These are phyloP conservation scores for Pseudocercospora fuligena DNA, from an alignment of 2,329 filamentous ascomycete genomes.

Conservation along the genomic window DNA sequence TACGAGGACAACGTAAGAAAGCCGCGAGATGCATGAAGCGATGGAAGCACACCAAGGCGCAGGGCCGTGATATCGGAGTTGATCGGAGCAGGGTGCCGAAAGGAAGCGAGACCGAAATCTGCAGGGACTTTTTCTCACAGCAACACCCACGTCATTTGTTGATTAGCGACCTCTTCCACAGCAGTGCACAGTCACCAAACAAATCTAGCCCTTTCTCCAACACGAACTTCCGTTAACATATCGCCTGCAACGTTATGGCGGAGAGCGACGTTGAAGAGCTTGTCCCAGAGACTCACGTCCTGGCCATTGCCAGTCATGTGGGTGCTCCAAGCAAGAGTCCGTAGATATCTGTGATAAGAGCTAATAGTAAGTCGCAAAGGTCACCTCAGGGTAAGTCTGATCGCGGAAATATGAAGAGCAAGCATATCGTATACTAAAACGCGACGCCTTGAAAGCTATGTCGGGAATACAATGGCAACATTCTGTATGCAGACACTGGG, in stretches of 20 bases:
- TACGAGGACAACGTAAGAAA: not conserved
- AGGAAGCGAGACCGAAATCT: constrained; percentile 3
- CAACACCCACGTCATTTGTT: constrained; percentile 26
- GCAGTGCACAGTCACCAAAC: constrained; percentile 7
- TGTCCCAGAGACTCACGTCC: constrained; percentile 69
- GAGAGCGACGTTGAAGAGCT: constrained; percentile 26
- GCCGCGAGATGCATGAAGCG: not conserved
- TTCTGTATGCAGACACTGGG: constrained; percentile 93
- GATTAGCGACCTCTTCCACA: constrained; percentile 16
- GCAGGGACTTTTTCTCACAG: not conserved
- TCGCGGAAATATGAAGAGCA: constrained; percentile 10
- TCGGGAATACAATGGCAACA: constrained; percentile 96
- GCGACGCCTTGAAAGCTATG: constrained; percentile 67
- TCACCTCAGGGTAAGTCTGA: constrained; percentile 71
- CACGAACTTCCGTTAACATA: not conserved
- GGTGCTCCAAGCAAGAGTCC: constrained; percentile 43
- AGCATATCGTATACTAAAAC: constrained; percentile 24
- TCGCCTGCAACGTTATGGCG: constrained; percentile 18
- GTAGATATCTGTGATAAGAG: constrained; percentile 30
- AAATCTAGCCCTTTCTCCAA: constrained; percentile 2
- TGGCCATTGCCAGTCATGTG: constrained; percentile 96
- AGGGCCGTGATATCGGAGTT: not conserved
- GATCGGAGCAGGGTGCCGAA: not conserved
- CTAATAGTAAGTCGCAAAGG: constrained; percentile 51
- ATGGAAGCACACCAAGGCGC: constrained; percentile 4